Conservation (phyloP, 164 flowering plant species). For the Berberis thunbergii region DNA sequence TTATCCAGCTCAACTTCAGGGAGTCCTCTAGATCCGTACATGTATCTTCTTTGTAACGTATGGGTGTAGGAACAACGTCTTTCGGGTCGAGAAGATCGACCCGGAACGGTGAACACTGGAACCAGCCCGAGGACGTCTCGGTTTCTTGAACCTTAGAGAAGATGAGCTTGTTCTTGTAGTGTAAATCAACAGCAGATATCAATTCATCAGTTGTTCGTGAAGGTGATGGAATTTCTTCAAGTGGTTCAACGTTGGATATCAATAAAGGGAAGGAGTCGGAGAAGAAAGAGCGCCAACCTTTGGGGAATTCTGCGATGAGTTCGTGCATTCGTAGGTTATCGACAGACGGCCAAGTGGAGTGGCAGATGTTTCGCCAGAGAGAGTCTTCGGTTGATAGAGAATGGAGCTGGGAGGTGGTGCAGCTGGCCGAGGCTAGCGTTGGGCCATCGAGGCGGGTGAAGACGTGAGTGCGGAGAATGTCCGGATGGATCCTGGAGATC, state of each 20-base stretch:
- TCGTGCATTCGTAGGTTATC: slow-evolving; percentile 24
- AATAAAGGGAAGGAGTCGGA: slow-evolving; percentile 54
- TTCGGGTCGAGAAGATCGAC: slow-evolving; percentile 49
- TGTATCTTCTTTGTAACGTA: slow-evolving; percentile 9
- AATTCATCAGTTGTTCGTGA: slow-evolving; percentile 14
- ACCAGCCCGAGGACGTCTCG: slow-evolving; percentile 45
- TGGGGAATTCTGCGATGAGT: slow-evolving; percentile 42
- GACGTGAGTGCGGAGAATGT: slow-evolving; percentile 52
- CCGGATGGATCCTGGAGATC: slow-evolving; percentile 35
- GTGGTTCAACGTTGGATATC: background rate
- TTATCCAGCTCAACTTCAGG: slow-evolving; percentile 36
- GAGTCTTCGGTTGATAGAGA: slow-evolving; percentile 30
- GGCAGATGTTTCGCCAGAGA: slow-evolving; percentile 55
- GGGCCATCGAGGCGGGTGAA: slow-evolving; percentile 67
- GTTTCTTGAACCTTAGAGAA: slow-evolving; percentile 38
- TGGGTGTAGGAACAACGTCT: slow-evolving; percentile 31
- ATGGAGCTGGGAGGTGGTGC: slow-evolving; percentile 38
- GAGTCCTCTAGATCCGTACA: slow-evolving; percentile 26
- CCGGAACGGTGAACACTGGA: slow-evolving; percentile 43
- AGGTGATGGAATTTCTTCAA: background rate
- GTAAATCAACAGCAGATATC: slow-evolving; percentile 77
- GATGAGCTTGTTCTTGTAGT: slow-evolving; percentile 27
- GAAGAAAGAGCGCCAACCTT: slow-evolving; percentile 58
- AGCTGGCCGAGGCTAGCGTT: slow-evolving; percentile 44
- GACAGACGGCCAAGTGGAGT: slow-evolving; percentile 60